These are phyloP conservation scores for Myxozyma melibiosi DNA, from an alignment of 805 yeast genomes.

Conservation along the genomic window DNA sequence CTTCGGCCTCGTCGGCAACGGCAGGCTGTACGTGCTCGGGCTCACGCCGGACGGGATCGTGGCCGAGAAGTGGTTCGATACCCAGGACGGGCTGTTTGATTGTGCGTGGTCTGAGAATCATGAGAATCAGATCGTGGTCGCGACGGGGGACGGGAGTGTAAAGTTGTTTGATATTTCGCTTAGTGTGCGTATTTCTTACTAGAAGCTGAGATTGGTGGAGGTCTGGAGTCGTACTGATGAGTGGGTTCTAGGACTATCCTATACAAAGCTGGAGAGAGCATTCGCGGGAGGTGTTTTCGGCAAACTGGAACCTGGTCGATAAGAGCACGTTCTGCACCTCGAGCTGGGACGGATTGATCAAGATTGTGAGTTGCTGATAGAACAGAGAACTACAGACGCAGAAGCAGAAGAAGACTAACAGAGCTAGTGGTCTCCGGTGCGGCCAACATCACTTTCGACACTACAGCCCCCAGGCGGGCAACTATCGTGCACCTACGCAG, in stretches of 20 bases:
- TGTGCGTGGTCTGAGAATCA: constrained; percentile 88
- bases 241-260: constrained; percentile 55
- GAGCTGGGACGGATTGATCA: constrained; percentile 91
- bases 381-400: neutral
- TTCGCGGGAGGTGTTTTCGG: constrained; percentile 68
- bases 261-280: constrained; percentile 78
- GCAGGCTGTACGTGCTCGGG: constrained; percentile 70
- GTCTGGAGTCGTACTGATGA: neutral
- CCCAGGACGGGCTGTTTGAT: constrained; percentile 91
- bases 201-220: neutral
- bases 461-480: constrained; percentile 38
- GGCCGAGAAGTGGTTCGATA: constrained; percentile 58
- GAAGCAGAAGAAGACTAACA: neutral
- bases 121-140: constrained; percentile 80
- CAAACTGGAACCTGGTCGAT: constrained; percentile 72
- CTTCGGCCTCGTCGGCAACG: constrained; percentile 93
- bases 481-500: constrained; percentile 36
- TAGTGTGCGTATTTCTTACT: constrained; percentile 7
- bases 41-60: constrained; percentile 65
- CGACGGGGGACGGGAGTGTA: constrained; percentile 88
- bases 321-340: constrained; percentile 71
- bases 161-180: constrained; percentile 74
- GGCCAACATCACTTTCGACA: constrained; percentile 63
- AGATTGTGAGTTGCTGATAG: constrained; percentile 45
- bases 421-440: constrained; percentile 61